phyloP scores from a whole-genome alignment of 257 asterid species.

The Salvia hispanica region DNA sequence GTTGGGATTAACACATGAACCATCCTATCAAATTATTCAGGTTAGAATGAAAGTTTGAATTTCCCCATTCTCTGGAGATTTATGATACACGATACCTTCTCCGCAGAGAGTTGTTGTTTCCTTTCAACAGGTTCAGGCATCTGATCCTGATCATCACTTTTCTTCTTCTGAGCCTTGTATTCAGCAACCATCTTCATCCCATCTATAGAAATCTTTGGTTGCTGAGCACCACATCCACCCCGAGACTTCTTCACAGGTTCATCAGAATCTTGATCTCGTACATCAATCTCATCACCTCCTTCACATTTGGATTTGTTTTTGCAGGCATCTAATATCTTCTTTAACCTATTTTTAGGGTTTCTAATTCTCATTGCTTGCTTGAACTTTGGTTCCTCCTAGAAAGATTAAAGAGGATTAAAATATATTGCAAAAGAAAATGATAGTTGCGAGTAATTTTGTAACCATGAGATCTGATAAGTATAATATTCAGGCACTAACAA shows the following conservation, averaged over 20 bases:
- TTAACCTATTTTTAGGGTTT: constrained; percentile 82
- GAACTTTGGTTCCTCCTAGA: constrained; percentile 78
- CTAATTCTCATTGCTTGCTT: constrained; percentile 82
- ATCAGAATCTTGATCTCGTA: constrained; percentile 70
- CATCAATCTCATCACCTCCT: constrained; percentile 92
- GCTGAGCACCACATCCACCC: constrained; percentile 99
- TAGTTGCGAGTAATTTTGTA: neutral
- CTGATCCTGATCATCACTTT: constrained; percentile 85
- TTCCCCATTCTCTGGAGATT: constrained; percentile 1
- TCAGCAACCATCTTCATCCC: constrained; percentile 99
- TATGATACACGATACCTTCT: constrained; percentile 54
- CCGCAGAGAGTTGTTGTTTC: constrained; percentile 86
- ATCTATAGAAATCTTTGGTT: constrained; percentile 89
- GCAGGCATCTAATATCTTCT: constrained; percentile 82
- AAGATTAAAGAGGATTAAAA: neutral
- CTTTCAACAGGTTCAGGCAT: constrained; percentile 97
- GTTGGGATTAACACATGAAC: neutral
- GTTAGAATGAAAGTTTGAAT: neutral
- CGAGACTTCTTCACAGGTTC: constrained; percentile 73
- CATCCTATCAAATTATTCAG: constrained; percentile 19
- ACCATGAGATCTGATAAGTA: neutral
- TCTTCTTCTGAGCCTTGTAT: constrained; percentile 75
- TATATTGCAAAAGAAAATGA: constrained; percentile 1
- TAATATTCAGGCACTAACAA: neutral
- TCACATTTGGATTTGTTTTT: constrained; percentile 84